Evolutionary conservation across 1,139 yeast genomes (phyloP), one percentile per base, ranked within the genome.

Genomic region (Petasospora rhodanensis): DNA sequence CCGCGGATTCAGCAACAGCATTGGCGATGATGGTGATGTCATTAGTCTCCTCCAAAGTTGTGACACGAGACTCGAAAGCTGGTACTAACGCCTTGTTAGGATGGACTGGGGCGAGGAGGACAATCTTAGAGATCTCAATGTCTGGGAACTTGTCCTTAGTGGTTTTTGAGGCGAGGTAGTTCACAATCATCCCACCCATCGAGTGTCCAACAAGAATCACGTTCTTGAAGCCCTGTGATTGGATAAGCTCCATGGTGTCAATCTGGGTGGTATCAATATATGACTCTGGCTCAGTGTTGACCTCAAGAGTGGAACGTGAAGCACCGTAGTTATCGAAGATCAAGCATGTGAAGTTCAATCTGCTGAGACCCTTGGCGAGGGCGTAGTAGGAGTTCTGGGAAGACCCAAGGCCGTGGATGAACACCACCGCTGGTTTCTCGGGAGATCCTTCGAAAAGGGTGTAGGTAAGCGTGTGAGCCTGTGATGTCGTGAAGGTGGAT

Each of bases 291-390:
- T n/a, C n/a, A n/a, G n/a, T n/a, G n/a, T n/a, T n/a, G n/a, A n/a
- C n/a, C n/a, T n/a, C 6, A 3, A 22, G 16, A 5, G 5, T n/a
- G 6, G 36, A 32, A 7, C 13, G 3, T 6, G 29, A 12, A 14
- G 36, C 32, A 4, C 36, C 36, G 15, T 32, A 32, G 18, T 25
- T 32, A 14, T 32, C 36, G 25, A 32, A 32, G 11, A 25, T 28
- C 12, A 32, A 16, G 22, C 29, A 28, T 15, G 31, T 11, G 14
- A 22, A 23, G 4, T 26, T 23, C 12, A 7, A 8, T 4, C 13
- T 10, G 16, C 14, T 20, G 18, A 24, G 14, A 5, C 17, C 27
- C 26, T 28, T 28, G 4, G 36, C 36, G 17, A 32, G 24, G 10
- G 36, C 13, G 18, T 32, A 32, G 26, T 24, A 32, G 14, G 11